A percentile compares a stretch with the other conserved stretches of the same genome.
Conservation (phyloP, 352 stramenopile species). For the Globisporangium paddicum region DNA sequence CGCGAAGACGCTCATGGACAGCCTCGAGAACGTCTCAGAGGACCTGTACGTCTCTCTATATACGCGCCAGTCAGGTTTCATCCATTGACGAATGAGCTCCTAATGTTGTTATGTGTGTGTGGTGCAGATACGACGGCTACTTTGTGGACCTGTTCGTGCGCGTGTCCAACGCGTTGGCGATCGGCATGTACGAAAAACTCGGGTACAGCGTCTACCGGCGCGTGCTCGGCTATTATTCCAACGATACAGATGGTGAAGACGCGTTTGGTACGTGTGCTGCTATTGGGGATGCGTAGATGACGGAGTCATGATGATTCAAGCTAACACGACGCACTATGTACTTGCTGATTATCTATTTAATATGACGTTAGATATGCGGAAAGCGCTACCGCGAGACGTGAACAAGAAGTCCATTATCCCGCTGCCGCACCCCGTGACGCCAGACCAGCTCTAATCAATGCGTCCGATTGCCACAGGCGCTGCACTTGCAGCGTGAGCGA, state of each 20-base stretch:
- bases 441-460: constrained; percentile 54
- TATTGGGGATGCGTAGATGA: too few relatives aligned
- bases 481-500: too few relatives aligned
- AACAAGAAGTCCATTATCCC: constrained; percentile 91
- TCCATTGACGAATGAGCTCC: too few relatives aligned
- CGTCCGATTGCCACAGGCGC: background rate
- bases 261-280: constrained; percentile 88
- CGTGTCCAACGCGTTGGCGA: constrained; percentile 91
- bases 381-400: constrained; percentile 84
- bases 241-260: constrained; percentile 75
- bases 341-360: too few relatives aligned
- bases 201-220: constrained; percentile 90
- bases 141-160: constrained; percentile 99
- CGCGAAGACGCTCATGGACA: constrained; percentile 92
- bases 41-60: constrained; percentile 62
- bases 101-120: too few relatives aligned
- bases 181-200: constrained; percentile 92
- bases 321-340: too few relatives aligned
- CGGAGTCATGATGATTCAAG: too few relatives aligned
- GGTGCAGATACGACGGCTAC: constrained; percentile 87
- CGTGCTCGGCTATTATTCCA: constrained; percentile 93
- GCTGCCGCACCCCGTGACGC: constrained; percentile 77
- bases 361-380: constrained; percentile 85
- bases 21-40: constrained; percentile 87
- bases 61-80: too few relatives aligned